phyloP scores from a whole-genome alignment of 2,329 filamentous ascomycete genomes.

The Hymenoscyphus scutula region DNA sequence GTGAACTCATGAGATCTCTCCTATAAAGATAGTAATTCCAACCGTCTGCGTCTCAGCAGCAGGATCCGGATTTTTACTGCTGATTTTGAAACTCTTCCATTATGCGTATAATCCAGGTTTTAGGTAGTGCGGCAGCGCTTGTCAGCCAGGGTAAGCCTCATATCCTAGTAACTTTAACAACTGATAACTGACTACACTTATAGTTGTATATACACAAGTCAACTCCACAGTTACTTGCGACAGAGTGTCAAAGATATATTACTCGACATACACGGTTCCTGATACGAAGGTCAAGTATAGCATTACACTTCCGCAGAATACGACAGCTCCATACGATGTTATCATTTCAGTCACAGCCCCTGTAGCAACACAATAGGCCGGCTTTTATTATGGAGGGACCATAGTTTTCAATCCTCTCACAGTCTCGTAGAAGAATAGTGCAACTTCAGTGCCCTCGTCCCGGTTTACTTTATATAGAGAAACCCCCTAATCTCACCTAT shows the following conservation, averaged over 20 bases:
- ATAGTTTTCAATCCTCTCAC: slow-evolving; percentile 24
- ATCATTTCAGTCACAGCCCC: slow-evolving; percentile 22
- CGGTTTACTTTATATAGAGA: slow-evolving; percentile 19
- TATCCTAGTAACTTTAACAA: neutral
- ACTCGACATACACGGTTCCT: slow-evolving; percentile 17
- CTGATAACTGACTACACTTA: neutral
- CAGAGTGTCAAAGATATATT: slow-evolving; percentile 19
- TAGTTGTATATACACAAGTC: slow-evolving; percentile 16
- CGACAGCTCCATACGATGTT: slow-evolving; percentile 17
- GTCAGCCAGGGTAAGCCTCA: slow-evolving; percentile 10
- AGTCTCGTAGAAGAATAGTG: slow-evolving; percentile 20
- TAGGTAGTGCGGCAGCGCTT: slow-evolving; percentile 11
- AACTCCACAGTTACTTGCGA: slow-evolving; percentile 19
- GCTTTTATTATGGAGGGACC: slow-evolving; percentile 24
- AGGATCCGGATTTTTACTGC: neutral
- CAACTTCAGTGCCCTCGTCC: slow-evolving; percentile 15
- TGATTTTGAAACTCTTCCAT: neutral
- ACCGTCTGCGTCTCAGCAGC: slow-evolving; percentile 10
- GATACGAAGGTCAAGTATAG: slow-evolving; percentile 14
- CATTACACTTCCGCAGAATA: slow-evolving; percentile 20
- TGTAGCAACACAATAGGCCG: slow-evolving; percentile 17
- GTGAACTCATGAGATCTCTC: neutral
- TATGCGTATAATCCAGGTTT: slow-evolving; percentile 13
- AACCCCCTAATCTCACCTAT: neutral
- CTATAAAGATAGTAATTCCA: slow-evolving; percentile 10